These are phyloP conservation scores for Trichoderma brevicompactum DNA, from an alignment of 2,329 filamentous ascomycete genomes.

Conservation along the genomic window DNA sequence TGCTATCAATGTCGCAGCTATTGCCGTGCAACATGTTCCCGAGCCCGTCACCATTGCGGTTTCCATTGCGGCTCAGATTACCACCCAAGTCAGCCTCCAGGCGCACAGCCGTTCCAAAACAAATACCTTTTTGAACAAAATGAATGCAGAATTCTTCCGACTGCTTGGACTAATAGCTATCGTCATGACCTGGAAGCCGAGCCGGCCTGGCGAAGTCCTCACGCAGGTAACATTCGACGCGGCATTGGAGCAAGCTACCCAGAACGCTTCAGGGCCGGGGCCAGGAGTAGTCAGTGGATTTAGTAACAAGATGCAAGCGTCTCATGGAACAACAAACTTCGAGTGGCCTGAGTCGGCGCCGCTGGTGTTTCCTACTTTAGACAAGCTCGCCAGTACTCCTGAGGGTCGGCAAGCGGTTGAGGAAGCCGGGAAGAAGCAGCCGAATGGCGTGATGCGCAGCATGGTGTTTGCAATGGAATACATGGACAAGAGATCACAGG, in stretches of 20 bases:
- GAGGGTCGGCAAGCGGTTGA: slow-evolving; percentile 12
- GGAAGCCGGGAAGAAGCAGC: slow-evolving; percentile 19
- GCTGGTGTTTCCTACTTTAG: slow-evolving; percentile 52
- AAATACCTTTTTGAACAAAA: slow-evolving; percentile 58
- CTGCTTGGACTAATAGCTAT: slow-evolving; percentile 56
- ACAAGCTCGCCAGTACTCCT: slow-evolving; percentile 34
- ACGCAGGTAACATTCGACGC: slow-evolving; percentile 42
- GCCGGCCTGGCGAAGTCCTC: slow-evolving; percentile 37
- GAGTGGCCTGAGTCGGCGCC: slow-evolving; percentile 52
- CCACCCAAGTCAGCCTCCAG: slow-evolving; percentile 48
- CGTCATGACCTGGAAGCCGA: slow-evolving; percentile 58
- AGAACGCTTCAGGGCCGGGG: slow-evolving; percentile 9
- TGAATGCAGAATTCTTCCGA: slow-evolving; percentile 61
- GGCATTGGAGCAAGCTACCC: slow-evolving; percentile 27
- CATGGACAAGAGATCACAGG: slow-evolving; percentile 35
- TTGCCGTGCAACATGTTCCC: slow-evolving; percentile 46
- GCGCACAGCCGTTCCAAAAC: slow-evolving; percentile 47
- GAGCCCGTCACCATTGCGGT: slow-evolving; percentile 48
- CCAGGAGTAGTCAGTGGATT: background rate
- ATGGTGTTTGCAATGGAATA: slow-evolving; percentile 32
- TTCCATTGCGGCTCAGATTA: slow-evolving; percentile 49
- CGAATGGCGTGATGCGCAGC: slow-evolving; percentile 19
- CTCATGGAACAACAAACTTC: slow-evolving; percentile 44
- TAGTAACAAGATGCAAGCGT: slow-evolving; percentile 40
- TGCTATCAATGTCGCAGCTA: slow-evolving; percentile 49